These are phyloP conservation scores for Ichthyophthirius multifiliis DNA, from an alignment of 169 alveolate genomes.

Conservation along the genomic window DNA sequence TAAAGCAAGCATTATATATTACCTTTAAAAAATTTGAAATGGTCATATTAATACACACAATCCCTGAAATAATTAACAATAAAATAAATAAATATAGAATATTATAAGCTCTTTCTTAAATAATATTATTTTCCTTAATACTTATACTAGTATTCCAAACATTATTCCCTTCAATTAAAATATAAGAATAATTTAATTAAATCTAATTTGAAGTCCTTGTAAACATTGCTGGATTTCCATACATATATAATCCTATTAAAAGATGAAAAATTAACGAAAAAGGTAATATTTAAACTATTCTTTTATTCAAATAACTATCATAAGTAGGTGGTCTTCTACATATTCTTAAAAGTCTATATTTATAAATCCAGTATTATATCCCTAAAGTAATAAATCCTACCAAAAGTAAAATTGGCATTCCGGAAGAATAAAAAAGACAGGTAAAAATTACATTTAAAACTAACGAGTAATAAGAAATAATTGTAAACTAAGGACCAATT, in stretches of 20 bases:
- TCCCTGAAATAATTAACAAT: neutral
- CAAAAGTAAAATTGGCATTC: slow-evolving; percentile 27
- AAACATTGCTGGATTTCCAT: slow-evolving; percentile 33
- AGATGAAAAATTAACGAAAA: slow-evolving; percentile 23
- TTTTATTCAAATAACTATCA: slow-evolving; percentile 14
- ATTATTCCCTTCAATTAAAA: neutral
- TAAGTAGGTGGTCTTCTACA: slow-evolving; percentile 34
- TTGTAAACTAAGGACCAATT: slow-evolving; percentile 33
- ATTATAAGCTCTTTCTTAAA: slow-evolving; percentile 14
- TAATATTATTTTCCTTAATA: neutral
- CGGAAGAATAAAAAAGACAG: slow-evolving; percentile 31
- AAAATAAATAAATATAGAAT: slow-evolving; percentile 8
- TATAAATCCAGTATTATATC: slow-evolving; percentile 25
- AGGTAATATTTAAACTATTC: slow-evolving; percentile 15
- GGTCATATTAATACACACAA: neutral
- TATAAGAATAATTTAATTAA: neutral
- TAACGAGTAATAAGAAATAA: slow-evolving; percentile 17
- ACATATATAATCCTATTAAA: slow-evolving; percentile 14
- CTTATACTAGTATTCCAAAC: neutral
- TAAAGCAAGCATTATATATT: neutral
- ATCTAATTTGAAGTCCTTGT: neutral
- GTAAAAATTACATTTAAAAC: slow-evolving; percentile 29
- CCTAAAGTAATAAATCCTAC: slow-evolving; percentile 11
- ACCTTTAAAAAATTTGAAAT: neutral
- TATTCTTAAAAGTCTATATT: slow-evolving; percentile 10